These are phyloP conservation scores for Atkinsonella texensis DNA, from an alignment of 2,329 filamentous ascomycete species.

Conservation along the genomic window DNA sequence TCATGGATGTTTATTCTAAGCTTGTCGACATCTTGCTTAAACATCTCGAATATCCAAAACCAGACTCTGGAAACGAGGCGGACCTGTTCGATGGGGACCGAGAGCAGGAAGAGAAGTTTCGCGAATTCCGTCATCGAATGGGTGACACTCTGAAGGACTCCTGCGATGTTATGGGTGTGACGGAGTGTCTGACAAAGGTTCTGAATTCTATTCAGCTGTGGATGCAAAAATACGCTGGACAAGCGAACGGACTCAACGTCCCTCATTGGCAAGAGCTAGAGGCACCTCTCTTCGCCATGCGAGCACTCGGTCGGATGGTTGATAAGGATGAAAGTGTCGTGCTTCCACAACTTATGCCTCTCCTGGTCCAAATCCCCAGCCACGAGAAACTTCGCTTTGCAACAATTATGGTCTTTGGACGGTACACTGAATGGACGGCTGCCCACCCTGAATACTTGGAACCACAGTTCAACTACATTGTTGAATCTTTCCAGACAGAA, in stretches of 20 bases:
- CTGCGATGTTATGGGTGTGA: conserved; percentile 90
- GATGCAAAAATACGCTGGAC: conserved; percentile 70
- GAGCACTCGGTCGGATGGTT: conserved; percentile 94
- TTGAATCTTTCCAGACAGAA: conserved; percentile 77
- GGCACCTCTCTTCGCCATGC: conserved; percentile 86
- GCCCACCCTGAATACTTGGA: conserved; percentile 87
- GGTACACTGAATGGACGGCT: conserved; percentile 97
- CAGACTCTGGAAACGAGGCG: conserved; percentile 58
- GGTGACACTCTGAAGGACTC: conserved; percentile 95
- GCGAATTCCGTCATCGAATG: conserved; percentile 93
- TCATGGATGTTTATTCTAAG: conserved; percentile 73
- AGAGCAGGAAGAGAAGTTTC: conserved; percentile 92
- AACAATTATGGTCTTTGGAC: conserved; percentile 90
- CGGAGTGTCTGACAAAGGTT: conserved; percentile 81
- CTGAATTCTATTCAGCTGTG: conserved; percentile 77
- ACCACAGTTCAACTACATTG: conserved; percentile 89
- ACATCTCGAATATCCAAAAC: conserved; percentile 75
- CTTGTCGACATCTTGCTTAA: conserved; percentile 87
- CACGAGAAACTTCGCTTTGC: conserved; percentile 98
- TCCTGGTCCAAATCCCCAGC: conserved; percentile 86
- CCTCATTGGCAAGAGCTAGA: conserved; percentile 96
- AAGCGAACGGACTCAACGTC: conserved; percentile 61
- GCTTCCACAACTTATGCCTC: conserved; percentile 79
- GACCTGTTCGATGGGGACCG: conserved; percentile 94
- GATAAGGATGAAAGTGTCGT: conserved; percentile 78